These are phyloP conservation scores for Blastocystis sp. DNA, from an alignment of 352 stramenopile genomes.

Conservation along the genomic window DNA sequence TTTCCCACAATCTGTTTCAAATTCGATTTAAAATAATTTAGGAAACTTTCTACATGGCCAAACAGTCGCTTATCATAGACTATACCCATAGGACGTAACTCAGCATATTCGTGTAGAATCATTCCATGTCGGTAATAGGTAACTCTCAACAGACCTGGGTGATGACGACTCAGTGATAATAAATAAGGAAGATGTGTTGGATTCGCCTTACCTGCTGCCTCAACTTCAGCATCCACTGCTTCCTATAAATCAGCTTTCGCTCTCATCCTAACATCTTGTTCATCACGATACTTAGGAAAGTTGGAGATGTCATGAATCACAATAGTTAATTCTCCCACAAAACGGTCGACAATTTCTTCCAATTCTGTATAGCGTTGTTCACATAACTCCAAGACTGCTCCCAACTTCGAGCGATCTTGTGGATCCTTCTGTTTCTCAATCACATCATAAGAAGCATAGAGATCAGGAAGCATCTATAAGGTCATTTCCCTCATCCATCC, in stretches of 20 bases:
- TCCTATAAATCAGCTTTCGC: neutral
- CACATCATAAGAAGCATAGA: slow-evolving; percentile 20
- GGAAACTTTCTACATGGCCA: slow-evolving; percentile 35
- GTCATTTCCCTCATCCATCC: no score
- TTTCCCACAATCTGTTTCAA: slow-evolving; percentile 14
- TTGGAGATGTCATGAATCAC: neutral
- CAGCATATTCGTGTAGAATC: slow-evolving; percentile 48
- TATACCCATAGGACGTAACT: slow-evolving; percentile 45
- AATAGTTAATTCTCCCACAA: neutral
- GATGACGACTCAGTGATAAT: slow-evolving; percentile 11
- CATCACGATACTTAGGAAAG: neutral
- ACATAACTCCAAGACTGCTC: neutral
- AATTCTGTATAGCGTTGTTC: slow-evolving; percentile 20
- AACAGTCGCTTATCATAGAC: slow-evolving; percentile 39
- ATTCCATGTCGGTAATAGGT: slow-evolving; percentile 8
- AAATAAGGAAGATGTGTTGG: slow-evolving; percentile 31
- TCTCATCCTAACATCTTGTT: neutral
- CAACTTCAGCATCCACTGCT: slow-evolving; percentile 10
- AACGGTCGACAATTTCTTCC: slow-evolving; percentile 51
- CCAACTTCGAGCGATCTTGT: neutral
- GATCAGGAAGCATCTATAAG: neutral
- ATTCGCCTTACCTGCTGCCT: neutral
- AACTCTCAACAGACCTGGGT: slow-evolving; percentile 9
- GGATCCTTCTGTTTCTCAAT: slow-evolving; percentile 45
- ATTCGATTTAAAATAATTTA: slow-evolving; percentile 46